Conservation (phyloP, 2,329 filamentous ascomycete genomes). For the Phaeosphaeriaceae sp. region DNA sequence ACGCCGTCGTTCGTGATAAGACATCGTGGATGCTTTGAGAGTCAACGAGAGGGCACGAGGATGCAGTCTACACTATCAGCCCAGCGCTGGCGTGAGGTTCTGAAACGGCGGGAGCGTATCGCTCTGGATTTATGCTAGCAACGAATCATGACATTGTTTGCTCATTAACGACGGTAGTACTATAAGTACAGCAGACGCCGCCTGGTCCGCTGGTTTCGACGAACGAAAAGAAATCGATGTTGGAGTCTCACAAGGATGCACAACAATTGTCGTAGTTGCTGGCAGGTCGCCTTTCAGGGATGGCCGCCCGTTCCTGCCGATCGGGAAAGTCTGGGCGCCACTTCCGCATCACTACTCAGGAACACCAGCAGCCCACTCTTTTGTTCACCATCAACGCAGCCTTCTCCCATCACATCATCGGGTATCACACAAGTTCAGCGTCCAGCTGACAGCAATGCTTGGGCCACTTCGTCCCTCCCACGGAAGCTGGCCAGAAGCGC, state of each 20-base stretch:
- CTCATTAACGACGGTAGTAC: not conserved
- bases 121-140: slow-evolving; percentile 3
- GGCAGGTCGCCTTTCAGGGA: slow-evolving; percentile 13
- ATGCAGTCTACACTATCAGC: not conserved
- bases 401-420: not conserved
- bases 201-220: not conserved
- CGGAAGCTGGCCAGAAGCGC: not conserved
- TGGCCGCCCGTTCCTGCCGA: slow-evolving; percentile 20
- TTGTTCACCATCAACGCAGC: not conserved
- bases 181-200: not conserved
- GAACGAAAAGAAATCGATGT: not conserved
- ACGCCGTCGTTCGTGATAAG: slow-evolving; percentile 43
- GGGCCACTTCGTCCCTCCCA: not conserved
- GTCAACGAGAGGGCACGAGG: not conserved
- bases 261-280: slow-evolving; percentile 19
- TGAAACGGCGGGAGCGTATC: slow-evolving; percentile 7
- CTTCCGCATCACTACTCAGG: slow-evolving; percentile 1
- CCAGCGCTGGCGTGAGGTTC: not conserved
- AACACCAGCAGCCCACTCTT: not conserved
- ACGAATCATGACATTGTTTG: slow-evolving; percentile 10
- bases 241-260: slow-evolving; percentile 3
- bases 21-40: slow-evolving; percentile 20
- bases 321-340: slow-evolving; percentile 11
- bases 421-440: not conserved
- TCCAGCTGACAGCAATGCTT: not conserved